Evolutionary conservation across 202 grass and related monocot species (phyloP).

Genomic region (Setaria italica): DNA sequence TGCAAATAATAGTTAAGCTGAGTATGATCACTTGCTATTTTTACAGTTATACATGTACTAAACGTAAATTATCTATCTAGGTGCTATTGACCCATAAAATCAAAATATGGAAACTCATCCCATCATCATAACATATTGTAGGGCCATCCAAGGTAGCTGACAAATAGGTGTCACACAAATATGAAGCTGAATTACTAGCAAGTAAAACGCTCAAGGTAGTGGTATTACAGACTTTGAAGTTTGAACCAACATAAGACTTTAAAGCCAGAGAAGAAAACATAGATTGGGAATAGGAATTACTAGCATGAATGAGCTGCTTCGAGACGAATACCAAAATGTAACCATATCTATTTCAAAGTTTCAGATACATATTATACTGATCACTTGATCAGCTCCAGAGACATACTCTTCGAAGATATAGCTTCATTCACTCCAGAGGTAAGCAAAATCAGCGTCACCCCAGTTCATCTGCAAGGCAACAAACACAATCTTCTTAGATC

Average conservation of each 20-base stretch:
- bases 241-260: neutral
- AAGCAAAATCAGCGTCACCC: neutral
- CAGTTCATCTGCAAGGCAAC: neutral
- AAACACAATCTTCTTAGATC: neutral
- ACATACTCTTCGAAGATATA: neutral
- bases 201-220: neutral
- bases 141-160: neutral
- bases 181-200: neutral
- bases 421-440: neutral
- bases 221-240: neutral
- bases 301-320: neutral
- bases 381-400: neutral
- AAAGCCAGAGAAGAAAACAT: neutral
- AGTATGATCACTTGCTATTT: no score
- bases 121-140: neutral
- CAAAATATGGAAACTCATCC: neutral
- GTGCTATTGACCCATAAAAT: neutral
- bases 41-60: neutral
- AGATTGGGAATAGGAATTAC: neutral
- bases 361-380: neutral
- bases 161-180: neutral
- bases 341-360: neutral
- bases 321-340: neutral
- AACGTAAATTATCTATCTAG: neutral
- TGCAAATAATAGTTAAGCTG: no score